Conservation (phyloP, 2,329 filamentous ascomycete genomes). For the Didymella glomerata region DNA sequence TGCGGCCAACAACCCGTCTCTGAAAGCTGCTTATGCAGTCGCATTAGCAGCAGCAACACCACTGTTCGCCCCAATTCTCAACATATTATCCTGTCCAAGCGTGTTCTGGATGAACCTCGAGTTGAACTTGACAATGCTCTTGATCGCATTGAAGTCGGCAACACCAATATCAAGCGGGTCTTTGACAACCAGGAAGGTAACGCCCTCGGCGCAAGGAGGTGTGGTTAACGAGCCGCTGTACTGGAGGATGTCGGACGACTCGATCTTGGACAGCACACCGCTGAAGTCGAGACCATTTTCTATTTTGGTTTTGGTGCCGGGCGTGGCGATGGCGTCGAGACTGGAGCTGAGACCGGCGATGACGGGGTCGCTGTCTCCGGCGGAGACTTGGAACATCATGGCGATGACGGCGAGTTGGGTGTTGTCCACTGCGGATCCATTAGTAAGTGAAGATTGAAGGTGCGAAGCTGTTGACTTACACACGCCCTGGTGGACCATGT, state of each 20-base stretch:
- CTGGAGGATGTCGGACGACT: conserved; percentile 54
- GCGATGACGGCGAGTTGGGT: conserved; percentile 53
- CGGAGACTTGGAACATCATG: conserved; percentile 54
- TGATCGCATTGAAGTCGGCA: conserved; percentile 61
- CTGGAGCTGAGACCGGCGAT: conserved; percentile 44
- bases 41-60: conserved; percentile 3
- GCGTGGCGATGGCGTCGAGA: conserved; percentile 51
- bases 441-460: conserved; percentile 2
- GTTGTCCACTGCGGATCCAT: conserved; percentile 38
- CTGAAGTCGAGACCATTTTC: conserved; percentile 55
- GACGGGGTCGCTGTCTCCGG: conserved; percentile 42
- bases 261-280: conserved; percentile 51
- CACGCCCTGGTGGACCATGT: conserved; percentile 66
- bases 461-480: conserved; percentile 40
- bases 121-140: conserved; percentile 64
- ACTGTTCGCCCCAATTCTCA: conserved; percentile 37
- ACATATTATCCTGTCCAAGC: conserved; percentile 57
- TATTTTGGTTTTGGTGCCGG: conserved; percentile 51
- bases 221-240: conserved; percentile 70
- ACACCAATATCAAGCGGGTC: conserved; percentile 59
- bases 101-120: conserved; percentile 63
- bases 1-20: neutral
- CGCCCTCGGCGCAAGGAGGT: conserved; percentile 67
- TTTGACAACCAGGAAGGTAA: conserved; percentile 63
- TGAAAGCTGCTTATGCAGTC: neutral